These are phyloP conservation scores for Paradendryphiella salina DNA, from an alignment of 2,329 filamentous ascomycete genomes.

Conservation along the genomic window DNA sequence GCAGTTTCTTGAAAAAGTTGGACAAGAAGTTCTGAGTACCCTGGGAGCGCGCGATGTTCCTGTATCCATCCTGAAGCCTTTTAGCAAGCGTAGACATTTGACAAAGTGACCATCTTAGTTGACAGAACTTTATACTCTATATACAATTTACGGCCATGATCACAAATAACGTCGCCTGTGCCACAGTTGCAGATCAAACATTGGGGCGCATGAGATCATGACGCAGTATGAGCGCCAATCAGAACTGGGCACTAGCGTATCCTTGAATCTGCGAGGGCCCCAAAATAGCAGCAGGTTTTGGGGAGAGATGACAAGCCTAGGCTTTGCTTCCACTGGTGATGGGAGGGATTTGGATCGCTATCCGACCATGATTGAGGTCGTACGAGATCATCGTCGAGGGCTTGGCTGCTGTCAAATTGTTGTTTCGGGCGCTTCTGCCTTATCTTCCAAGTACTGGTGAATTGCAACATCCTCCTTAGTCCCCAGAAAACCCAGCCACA, in stretches of 20 bases:
- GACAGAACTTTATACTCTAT: background rate
- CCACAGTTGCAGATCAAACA: conserved; percentile 11
- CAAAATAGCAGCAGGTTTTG: conserved; percentile 33
- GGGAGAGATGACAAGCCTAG: conserved; percentile 17
- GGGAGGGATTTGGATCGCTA: conserved; percentile 9
- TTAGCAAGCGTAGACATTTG: conserved; percentile 20
- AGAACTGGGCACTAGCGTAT: conserved; percentile 21
- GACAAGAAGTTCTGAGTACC: conserved; percentile 67
- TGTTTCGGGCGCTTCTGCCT: background rate
- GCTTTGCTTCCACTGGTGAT: conserved; percentile 18
- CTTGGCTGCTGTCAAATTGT: background rate
- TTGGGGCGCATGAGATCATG: conserved; percentile 17
- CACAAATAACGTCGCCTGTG: background rate
- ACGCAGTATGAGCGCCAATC: conserved; percentile 18
- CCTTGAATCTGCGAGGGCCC: conserved; percentile 14
- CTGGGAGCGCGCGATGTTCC: conserved; percentile 1
- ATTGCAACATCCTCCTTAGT: conserved; percentile 3
- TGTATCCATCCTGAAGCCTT: conserved; percentile 10
- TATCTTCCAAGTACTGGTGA: background rate
- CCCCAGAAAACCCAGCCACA: conserved; percentile 22
- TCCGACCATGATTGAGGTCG: background rate
- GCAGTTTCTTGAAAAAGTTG: conserved; percentile 74
- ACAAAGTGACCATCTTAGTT: background rate
- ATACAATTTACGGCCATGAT: background rate
- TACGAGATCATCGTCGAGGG: background rate